Percentiles rank a stretch among this genome's conserved stretches.
Evolutionary conservation across 176 grass and related monocot genomes (phyloP).

Genomic region (Musa itinerans): DNA sequence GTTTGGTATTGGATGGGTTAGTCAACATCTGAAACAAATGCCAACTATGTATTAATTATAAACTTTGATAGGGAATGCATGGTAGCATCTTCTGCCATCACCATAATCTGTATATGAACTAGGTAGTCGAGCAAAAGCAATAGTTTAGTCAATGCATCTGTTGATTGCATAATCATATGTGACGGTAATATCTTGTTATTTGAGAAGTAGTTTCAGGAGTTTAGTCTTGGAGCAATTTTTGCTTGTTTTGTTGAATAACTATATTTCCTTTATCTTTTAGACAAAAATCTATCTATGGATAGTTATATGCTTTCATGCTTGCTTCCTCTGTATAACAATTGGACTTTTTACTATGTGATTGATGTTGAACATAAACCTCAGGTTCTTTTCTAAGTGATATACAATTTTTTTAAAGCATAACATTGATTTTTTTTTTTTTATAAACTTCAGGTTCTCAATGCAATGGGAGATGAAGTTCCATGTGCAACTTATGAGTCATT

Average conservation of each 20-base stretch:
- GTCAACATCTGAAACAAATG: background rate
- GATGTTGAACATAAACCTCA: background rate
- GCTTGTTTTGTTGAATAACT: background rate
- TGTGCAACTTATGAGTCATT: conserved; percentile 56
- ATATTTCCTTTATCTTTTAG: background rate
- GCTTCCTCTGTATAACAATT: background rate
- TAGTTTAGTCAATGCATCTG: background rate
- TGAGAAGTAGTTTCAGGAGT: background rate
- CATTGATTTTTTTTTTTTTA: conserved; percentile 8
- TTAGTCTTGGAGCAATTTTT: background rate
- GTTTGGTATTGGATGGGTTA: background rate
- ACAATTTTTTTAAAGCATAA: background rate
- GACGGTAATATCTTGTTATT: background rate
- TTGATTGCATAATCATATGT: background rate
- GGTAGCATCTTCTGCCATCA: background rate
- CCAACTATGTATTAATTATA: background rate
- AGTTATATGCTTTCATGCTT: too few species aligned
- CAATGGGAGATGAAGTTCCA: conserved; percentile 53
- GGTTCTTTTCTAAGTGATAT: background rate
- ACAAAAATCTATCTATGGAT: background rate
- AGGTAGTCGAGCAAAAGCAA: background rate
- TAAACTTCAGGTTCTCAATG: conserved; percentile 62
- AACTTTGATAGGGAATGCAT: background rate
- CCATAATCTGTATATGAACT: background rate
- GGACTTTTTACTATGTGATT: background rate